These are phyloP conservation scores for Colletotrichum gloeosporioides DNA, from an alignment of 2,329 filamentous ascomycete genomes.

Conservation along the genomic window DNA sequence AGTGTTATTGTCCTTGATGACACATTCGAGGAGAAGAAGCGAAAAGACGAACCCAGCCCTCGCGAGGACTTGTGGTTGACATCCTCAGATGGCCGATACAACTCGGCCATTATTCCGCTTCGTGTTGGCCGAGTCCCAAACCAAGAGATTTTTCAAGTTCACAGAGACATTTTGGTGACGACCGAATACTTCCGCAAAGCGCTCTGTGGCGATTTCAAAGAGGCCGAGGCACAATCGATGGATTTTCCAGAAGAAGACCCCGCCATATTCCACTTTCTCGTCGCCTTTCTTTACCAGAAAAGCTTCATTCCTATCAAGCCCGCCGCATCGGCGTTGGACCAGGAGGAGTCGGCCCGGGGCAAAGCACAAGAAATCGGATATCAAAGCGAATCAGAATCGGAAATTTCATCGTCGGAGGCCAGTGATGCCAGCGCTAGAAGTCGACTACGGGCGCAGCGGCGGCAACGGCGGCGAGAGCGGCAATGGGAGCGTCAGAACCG, in stretches of 20 bases:
- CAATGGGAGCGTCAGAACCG: slow-evolving; percentile 41
- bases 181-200: slow-evolving; percentile 55
- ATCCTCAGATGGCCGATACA: slow-evolving; percentile 54
- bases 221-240: slow-evolving; percentile 50
- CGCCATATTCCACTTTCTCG: slow-evolving; percentile 54
- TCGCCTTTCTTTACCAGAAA: slow-evolving; percentile 56
- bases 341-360: slow-evolving; percentile 46
- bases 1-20: slow-evolving; percentile 44
- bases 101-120: slow-evolving; percentile 48
- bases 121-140: slow-evolving; percentile 45
- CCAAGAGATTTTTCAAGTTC: slow-evolving; percentile 54
- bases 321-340: slow-evolving; percentile 44
- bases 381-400: slow-evolving; percentile 37
- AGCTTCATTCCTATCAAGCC: slow-evolving; percentile 50
- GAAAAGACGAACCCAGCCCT: slow-evolving; percentile 39
- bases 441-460: slow-evolving; percentile 35
- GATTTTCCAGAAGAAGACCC: slow-evolving; percentile 57
- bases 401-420: slow-evolving; percentile 33
- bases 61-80: slow-evolving; percentile 55
- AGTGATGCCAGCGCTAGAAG: slow-evolving; percentile 42
- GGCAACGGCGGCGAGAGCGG: slow-evolving; percentile 38
- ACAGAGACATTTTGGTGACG: slow-evolving; percentile 49
- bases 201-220: slow-evolving; percentile 51
- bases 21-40: slow-evolving; percentile 33
- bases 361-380: slow-evolving; percentile 39